Evolutionary conservation across 2,329 filamentous ascomycete species (phyloP), one percentile per base, ranked within the genome.

Genomic region (Colletotrichum tabaci): DNA sequence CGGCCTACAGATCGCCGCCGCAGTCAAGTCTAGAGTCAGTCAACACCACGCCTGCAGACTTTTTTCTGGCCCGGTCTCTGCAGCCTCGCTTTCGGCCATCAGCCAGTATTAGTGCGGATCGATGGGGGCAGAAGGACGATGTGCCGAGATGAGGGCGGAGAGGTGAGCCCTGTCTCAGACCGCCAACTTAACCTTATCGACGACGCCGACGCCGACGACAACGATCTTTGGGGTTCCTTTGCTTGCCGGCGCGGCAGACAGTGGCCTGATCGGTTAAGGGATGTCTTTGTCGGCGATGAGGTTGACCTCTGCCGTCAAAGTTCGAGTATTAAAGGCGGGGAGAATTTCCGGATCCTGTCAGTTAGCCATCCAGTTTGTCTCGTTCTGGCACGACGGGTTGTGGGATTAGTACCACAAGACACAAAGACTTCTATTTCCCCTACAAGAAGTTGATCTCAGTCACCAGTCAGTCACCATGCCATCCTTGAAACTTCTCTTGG

Each of bases 131-230:
- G 4, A 35, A 55, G 46, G 53, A 46, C 47, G 40, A 64, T 49
- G 47, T 63, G 26, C 42, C 53, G 46, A 55, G 18, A 18, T 2
- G 4, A 53, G 9, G 30, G 52, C 38, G 30, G 23, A 49, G n/a
- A 44, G 35, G 10, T 21, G 26, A 52, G 60, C 12, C 21, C 15
- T 8, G 53, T 47, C 65, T 69, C 60, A 50, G 65, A 35, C 16
- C n/a, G 26, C 18, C 30, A 63, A 63, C 65, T 55, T 56, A 69
- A 72, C 53, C 53, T 69, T 64, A 60, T 38, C 40, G 13, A 13
- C 13, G 9, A 35, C 30, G 8, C 8, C 30, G 30, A 35, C 30
- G 30, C 30, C 30, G 30, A 30, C 30, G 30, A 9, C 30, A 9
- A 9, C 30, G 8, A 35, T 35, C 2, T 35, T 8, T 9, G 30